phyloP scores from a whole-genome alignment of 495 filamentous ascomycete genomes.

The Beverwykella pulmonaria region DNA sequence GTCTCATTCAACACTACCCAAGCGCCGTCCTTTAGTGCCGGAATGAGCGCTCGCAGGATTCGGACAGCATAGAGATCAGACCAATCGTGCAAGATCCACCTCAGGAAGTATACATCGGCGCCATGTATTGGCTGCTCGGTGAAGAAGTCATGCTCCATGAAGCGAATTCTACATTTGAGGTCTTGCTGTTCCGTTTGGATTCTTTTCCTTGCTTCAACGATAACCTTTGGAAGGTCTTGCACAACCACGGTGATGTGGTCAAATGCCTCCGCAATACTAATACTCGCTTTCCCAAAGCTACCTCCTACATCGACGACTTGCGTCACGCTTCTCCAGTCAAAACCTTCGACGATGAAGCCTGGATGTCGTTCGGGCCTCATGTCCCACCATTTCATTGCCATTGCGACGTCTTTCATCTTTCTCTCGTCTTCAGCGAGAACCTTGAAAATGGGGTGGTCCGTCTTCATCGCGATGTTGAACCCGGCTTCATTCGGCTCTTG shows the following conservation, averaged over 20 bases:
- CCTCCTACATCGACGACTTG: constrained; percentile 13
- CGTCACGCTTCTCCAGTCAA: background rate
- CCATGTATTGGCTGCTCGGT: no score
- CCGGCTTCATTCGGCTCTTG: constrained; percentile 15
- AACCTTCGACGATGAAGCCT: background rate
- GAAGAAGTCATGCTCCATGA: no score
- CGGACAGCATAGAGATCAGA: no score
- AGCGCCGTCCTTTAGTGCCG: no score
- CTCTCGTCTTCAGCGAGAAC: background rate
- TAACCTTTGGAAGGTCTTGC: constrained; percentile 9
- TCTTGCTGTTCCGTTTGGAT: no score
- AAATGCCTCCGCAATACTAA: background rate
- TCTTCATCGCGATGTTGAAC: constrained; percentile 2
- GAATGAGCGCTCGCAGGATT: no score
- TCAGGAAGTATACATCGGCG: no score
- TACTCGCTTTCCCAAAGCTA: background rate
- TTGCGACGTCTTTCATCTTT: background rate
- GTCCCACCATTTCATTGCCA: background rate
- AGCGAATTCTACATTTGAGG: no score
- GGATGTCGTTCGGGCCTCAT: background rate
- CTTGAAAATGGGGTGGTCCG: background rate
- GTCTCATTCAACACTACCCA: no score
- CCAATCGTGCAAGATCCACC: no score
- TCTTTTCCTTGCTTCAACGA: background rate
- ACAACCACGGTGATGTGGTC: constrained; percentile 1